Percentiles rank a stretch among this genome's conserved stretches.
Evolutionary conservation across 1,139 yeast species (phyloP).

Genomic region (Blastobotrys persicus): DNA sequence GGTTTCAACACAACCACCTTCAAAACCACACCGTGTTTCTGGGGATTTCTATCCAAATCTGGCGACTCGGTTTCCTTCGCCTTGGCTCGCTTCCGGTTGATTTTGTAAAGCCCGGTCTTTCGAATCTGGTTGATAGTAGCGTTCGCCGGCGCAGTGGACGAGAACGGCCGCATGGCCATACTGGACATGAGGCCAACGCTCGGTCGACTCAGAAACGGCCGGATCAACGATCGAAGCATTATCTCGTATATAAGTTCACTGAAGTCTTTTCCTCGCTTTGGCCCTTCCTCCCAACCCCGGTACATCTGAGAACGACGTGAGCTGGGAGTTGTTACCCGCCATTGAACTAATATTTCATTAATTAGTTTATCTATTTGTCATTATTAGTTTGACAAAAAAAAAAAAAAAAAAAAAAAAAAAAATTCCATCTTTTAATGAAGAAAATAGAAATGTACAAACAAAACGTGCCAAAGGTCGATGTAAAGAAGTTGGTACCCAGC

Average conservation of each 20-base stretch:
- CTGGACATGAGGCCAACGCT: background rate
- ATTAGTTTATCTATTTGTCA: too few relatives aligned
- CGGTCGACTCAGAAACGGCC: constrained; percentile 5
- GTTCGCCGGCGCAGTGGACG: constrained; percentile 19
- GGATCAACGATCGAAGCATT: constrained; percentile 3
- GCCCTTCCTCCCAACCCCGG: background rate
- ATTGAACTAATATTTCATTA: too few relatives aligned
- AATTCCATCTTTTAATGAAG: too few relatives aligned
- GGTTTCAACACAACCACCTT: constrained; percentile 95
- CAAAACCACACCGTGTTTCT: constrained; percentile 89
- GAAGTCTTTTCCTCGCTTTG: background rate
- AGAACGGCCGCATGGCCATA: constrained; percentile 7
- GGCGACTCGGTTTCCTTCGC: constrained; percentile 71
- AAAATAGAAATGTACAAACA: too few relatives aligned
- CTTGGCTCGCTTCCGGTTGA: constrained; percentile 35
- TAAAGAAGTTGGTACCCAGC: too few relatives aligned
- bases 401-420: too few relatives aligned
- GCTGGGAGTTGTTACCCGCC: too few relatives aligned
- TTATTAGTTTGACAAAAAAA: too few relatives aligned
- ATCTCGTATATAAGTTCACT: background rate
- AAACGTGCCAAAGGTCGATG: too few relatives aligned
- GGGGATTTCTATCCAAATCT: constrained; percentile 76
- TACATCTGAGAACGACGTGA: too few relatives aligned
- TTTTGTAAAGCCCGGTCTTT: constrained; percentile 35
- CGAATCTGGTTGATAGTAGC: constrained; percentile 33